A percentile compares a stretch with the other conserved stretches of the same genome.
phyloP scores from a whole-genome alignment of 768 basidiomycete genomes.

The Boletus sp. region DNA sequence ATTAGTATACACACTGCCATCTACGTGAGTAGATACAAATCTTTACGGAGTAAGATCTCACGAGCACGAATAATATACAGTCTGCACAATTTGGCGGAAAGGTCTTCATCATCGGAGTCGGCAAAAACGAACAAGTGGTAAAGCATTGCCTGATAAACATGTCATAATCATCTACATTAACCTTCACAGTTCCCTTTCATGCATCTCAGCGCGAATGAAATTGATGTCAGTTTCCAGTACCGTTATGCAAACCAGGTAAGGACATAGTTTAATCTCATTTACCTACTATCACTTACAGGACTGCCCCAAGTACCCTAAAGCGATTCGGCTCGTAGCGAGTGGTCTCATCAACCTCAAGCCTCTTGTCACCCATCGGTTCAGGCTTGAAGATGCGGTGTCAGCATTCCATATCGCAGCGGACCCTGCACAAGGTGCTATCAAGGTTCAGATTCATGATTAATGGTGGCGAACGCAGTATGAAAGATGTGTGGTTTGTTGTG shows the following conservation, averaged over 20 bases:
- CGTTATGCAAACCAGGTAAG: constrained; percentile 62
- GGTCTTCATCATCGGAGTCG: constrained; percentile 70
- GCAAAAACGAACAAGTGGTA: constrained; percentile 60
- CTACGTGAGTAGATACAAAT: constrained; percentile 39
- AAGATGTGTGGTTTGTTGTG: background rate
- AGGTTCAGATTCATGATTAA: constrained; percentile 62
- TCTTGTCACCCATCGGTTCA: constrained; percentile 75
- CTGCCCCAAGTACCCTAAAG: constrained; percentile 67
- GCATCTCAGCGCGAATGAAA: constrained; percentile 69
- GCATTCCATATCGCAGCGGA: constrained; percentile 81
- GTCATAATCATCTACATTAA: background rate
- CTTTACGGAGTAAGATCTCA: background rate
- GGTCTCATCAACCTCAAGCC: constrained; percentile 71
- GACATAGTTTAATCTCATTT: background rate
- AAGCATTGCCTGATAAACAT: constrained; percentile 11
- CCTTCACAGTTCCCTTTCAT: constrained; percentile 61
- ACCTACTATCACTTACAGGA: background rate
- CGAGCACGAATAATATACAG: constrained; percentile 27
- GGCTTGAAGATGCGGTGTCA: constrained; percentile 66
- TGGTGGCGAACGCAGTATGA: background rate
- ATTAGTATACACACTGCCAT: constrained; percentile 60
- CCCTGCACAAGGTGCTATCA: constrained; percentile 64
- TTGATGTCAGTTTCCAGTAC: constrained; percentile 67
- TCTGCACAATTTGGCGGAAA: constrained; percentile 65
- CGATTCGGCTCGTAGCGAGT: constrained; percentile 76